Conservation (phyloP, 2,329 filamentous ascomycete genomes). For the Aspergillaceae sp. region DNA sequence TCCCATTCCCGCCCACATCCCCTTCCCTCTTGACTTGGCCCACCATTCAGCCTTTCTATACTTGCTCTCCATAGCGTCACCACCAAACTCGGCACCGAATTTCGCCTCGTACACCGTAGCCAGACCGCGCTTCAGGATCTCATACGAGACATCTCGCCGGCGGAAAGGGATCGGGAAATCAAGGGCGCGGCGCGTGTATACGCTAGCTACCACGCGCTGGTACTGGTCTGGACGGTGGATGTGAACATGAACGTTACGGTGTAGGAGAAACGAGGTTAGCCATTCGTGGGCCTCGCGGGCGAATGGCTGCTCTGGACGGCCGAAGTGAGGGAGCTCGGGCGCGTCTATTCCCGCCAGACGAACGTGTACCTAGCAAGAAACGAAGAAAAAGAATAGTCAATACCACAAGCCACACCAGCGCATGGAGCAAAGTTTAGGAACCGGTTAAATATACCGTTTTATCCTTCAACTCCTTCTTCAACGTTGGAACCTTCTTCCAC, state of each 20-base stretch:
- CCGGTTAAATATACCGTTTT: slow-evolving; percentile 56
- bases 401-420: background rate
- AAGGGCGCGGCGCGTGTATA: slow-evolving; percentile 55
- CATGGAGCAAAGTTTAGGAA: slow-evolving; percentile 1
- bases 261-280: slow-evolving; percentile 63
- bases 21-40: slow-evolving; percentile 57
- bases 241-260: slow-evolving; percentile 68
- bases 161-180: slow-evolving; percentile 39
- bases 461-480: slow-evolving; percentile 60
- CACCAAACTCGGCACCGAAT: slow-evolving; percentile 78
- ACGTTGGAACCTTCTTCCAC: slow-evolving; percentile 59
- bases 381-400: slow-evolving; percentile 24
- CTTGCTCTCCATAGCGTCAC: slow-evolving; percentile 44
- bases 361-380: slow-evolving; percentile 58
- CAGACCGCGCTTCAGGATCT: slow-evolving; percentile 77
- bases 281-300: slow-evolving; percentile 72
- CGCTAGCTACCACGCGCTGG: slow-evolving; percentile 78
- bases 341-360: slow-evolving; percentile 89
- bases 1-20: slow-evolving; percentile 61
- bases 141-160: slow-evolving; percentile 71
- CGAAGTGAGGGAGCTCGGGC: slow-evolving; percentile 88
- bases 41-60: slow-evolving; percentile 41
- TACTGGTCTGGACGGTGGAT: slow-evolving; percentile 87
- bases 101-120: slow-evolving; percentile 95
- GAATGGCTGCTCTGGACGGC: slow-evolving; percentile 75